These are phyloP conservation scores for Alopecurus myosuroides DNA, from an alignment of 176 grass and related monocot species.

Conservation along the genomic window DNA sequence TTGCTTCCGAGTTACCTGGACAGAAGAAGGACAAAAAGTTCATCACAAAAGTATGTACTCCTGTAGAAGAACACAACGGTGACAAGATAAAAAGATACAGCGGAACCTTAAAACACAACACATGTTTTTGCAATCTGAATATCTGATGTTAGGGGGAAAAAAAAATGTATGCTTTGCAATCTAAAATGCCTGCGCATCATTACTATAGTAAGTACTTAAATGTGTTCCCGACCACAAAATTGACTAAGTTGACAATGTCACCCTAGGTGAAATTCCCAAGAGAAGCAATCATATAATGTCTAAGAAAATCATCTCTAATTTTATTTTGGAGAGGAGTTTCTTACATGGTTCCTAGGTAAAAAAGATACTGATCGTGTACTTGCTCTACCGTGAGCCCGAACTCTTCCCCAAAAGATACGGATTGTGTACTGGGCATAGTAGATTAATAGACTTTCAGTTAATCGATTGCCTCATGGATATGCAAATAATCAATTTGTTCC, in stretches of 20 bases:
- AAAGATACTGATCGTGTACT: not conserved
- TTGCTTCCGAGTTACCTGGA: not conserved
- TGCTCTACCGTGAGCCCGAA: too few species aligned
- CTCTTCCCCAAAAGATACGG: not conserved
- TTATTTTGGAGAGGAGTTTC: not conserved
- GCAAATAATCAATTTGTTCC: not conserved
- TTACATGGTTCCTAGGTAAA: not conserved
- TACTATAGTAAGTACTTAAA: not conserved
- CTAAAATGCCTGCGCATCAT: not conserved
- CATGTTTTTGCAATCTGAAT: not conserved
- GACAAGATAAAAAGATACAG: not conserved
- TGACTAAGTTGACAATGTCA: not conserved
- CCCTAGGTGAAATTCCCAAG: not conserved
- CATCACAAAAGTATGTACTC: not conserved
- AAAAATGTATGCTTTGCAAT: not conserved
- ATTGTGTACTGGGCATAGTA: not conserved
- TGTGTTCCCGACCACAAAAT: not conserved
- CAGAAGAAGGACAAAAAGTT: not conserved
- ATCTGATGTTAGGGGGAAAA: too few species aligned
- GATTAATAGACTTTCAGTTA: not conserved
- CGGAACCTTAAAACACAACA: not conserved
- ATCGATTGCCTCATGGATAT: not conserved
- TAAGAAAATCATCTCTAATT: not conserved
- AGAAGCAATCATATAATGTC: not conserved
- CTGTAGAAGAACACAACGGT: not conserved